Percentiles rank a stretch among this genome's conserved stretches.
Evolutionary conservation across 352 stramenopile species (phyloP).

Genomic region (Peronospora destructor): DNA sequence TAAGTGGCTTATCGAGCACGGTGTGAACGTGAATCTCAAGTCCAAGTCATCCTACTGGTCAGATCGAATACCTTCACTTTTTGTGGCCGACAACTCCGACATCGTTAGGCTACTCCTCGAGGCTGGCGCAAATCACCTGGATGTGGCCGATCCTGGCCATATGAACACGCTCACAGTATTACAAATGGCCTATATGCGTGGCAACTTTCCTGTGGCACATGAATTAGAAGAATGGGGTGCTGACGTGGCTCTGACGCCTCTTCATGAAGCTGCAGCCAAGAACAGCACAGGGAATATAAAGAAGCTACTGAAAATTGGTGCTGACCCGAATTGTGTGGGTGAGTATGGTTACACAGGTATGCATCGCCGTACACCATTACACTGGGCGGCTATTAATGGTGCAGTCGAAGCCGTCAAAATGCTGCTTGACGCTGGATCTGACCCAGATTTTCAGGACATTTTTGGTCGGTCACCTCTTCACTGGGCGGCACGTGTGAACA

Average conservation of each 20-base stretch:
- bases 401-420: conserved; percentile 51
- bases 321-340: conserved; percentile 67
- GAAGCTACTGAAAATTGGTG: conserved; percentile 56
- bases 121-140: conserved; percentile 66
- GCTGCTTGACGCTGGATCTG: conserved; percentile 46
- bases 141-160: conserved; percentile 70
- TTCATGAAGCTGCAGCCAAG: conserved; percentile 55
- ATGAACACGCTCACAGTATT: conserved; percentile 82
- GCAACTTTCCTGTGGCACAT: conserved; percentile 75
- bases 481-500: conserved; percentile 41
- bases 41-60: conserved; percentile 59
- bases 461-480: conserved; percentile 61
- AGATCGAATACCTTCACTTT: conserved; percentile 69
- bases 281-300: conserved; percentile 31
- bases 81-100: conserved; percentile 71
- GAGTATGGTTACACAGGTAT: conserved; percentile 75
- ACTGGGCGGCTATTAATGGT: conserved; percentile 74
- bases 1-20: conserved; percentile 59
- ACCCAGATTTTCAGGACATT: conserved; percentile 61
- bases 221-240: conserved; percentile 73
- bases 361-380: conserved; percentile 71
- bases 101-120: conserved; percentile 63
- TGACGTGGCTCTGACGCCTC: conserved; percentile 64
- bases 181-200: conserved; percentile 68
- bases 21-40: conserved; percentile 55